These are phyloP conservation scores for Entelexis sorbosivorans DNA, from an alignment of 1,139 yeast genomes.

Conservation along the genomic window DNA sequence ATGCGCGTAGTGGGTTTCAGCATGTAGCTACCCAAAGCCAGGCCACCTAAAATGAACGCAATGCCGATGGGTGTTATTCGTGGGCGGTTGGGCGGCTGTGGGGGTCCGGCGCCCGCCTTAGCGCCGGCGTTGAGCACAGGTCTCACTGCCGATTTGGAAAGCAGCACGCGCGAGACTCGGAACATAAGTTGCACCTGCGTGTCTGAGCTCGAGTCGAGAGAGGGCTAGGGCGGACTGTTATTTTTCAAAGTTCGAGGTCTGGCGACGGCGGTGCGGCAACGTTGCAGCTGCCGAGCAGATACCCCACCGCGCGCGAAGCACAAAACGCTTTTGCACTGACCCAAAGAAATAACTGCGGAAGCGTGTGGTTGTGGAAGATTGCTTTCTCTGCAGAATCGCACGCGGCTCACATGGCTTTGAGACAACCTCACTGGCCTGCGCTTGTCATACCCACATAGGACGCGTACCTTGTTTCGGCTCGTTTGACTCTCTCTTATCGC, in stretches of 20 bases:
- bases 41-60: conserved; percentile 22
- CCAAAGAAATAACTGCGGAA: too few species aligned
- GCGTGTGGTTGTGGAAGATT: too few species aligned
- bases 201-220: neutral
- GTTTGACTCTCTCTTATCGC: too few species aligned
- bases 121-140: conserved; percentile 1
- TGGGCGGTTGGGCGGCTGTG: neutral
- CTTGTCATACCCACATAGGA: too few species aligned
- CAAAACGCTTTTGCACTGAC: too few species aligned
- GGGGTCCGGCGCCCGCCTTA: neutral
- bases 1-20: conserved; percentile 18
- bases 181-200: neutral
- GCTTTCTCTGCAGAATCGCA: too few species aligned
- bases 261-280: too few species aligned
- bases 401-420: too few species aligned
- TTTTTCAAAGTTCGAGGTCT: neutral
- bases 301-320: too few species aligned
- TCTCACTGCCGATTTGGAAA: conserved; percentile 5
- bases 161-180: conserved; percentile 1
- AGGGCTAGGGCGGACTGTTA: neutral
- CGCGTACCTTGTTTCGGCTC: too few species aligned
- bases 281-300: too few species aligned
- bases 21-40: conserved; percentile 21
- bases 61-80: conserved; percentile 14
- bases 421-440: too few species aligned